These are phyloP conservation scores for Aspergillus sp. DNA, from an alignment of 2,329 filamentous ascomycete species.

Conservation along the genomic window DNA sequence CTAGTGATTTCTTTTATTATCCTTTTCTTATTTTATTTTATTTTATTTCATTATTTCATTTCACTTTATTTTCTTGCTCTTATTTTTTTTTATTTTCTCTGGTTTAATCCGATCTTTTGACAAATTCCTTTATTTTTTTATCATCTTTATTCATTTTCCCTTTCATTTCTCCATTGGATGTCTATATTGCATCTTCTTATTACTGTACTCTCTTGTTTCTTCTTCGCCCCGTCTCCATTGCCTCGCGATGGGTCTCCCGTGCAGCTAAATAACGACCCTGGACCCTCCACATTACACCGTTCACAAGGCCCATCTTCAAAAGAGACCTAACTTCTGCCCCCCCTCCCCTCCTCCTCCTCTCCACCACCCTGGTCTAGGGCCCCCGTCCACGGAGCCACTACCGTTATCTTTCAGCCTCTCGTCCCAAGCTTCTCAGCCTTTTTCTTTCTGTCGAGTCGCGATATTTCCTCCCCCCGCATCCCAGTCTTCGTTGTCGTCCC, in stretches of 20 bases:
- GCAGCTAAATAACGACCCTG: slow-evolving; percentile 41
- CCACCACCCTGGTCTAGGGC: slow-evolving; percentile 22
- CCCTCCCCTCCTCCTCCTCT: slow-evolving; percentile 12
- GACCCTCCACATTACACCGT: slow-evolving; percentile 34
- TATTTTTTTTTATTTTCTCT: slow-evolving; percentile 11
- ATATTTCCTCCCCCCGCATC: slow-evolving; percentile 17
- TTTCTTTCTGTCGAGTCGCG: slow-evolving; percentile 19
- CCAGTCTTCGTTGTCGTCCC: slow-evolving; percentile 12
- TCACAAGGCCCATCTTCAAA: slow-evolving; percentile 18
- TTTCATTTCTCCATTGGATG: neutral
- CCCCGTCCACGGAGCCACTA: slow-evolving; percentile 26
- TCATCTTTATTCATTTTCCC: neutral
- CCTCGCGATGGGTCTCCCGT: slow-evolving; percentile 24
- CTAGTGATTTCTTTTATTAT: slow-evolving; percentile 10
- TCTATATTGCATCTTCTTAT: neutral
- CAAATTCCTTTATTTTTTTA: neutral
- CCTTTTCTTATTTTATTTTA: slow-evolving; percentile 13
- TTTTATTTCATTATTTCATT: slow-evolving; percentile 9
- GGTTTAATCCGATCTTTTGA: slow-evolving; percentile 5
- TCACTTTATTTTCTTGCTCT: slow-evolving; percentile 9
- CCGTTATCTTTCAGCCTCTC: slow-evolving; percentile 18
- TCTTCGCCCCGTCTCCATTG: slow-evolving; percentile 5
- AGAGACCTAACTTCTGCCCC: neutral
- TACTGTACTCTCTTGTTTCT: neutral
- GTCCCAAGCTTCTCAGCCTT: slow-evolving; percentile 20